Percentiles rank a stretch among this genome's conserved stretches.
These are phyloP conservation scores for Chaetomiaceae sp. DNA, from an alignment of 2,329 filamentous ascomycete species.

Conservation along the genomic window DNA sequence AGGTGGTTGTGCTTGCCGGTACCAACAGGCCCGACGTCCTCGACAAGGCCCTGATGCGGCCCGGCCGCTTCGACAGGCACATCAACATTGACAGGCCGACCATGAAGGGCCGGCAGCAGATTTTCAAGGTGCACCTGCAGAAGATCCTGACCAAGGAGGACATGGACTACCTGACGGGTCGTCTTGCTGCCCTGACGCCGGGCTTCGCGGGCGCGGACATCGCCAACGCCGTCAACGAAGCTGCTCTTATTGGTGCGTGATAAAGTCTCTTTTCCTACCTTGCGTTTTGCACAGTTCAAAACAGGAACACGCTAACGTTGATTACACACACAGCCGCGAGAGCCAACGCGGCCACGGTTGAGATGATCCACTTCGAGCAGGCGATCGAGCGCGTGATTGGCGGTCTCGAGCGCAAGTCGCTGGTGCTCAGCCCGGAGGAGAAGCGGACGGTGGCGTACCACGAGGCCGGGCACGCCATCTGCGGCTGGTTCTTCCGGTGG, in stretches of 20 bases:
- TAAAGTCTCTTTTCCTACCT: not conserved
- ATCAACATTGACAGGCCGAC: slow-evolving; percentile 93
- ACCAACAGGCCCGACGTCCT: slow-evolving; percentile 94
- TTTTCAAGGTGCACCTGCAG: slow-evolving; percentile 88
- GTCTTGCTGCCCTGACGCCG: slow-evolving; percentile 85
- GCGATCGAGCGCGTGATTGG: slow-evolving; percentile 96
- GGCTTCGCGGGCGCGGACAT: slow-evolving; percentile 98
- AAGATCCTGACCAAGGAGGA: slow-evolving; percentile 95
- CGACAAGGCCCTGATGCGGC: slow-evolving; percentile 92
- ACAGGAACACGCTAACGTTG: slow-evolving; percentile 36
- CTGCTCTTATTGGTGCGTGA: slow-evolving; percentile 80
- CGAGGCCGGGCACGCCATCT: slow-evolving; percentile 96
- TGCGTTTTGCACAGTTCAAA: not conserved
- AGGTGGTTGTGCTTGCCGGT: slow-evolving; percentile 93
- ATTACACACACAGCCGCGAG: slow-evolving; percentile 73
- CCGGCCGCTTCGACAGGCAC: slow-evolving; percentile 93
- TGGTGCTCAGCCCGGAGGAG: slow-evolving; percentile 87
- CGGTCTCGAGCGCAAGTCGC: slow-evolving; percentile 92
- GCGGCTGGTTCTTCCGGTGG: slow-evolving; percentile 93
- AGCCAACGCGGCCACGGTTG: slow-evolving; percentile 69
- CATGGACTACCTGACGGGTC: slow-evolving; percentile 77
- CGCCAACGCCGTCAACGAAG: slow-evolving; percentile 97
- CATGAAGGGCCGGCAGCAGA: slow-evolving; percentile 93
- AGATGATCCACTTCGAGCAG: slow-evolving; percentile 90
- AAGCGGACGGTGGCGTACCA: slow-evolving; percentile 57